Evolutionary conservation across 441 rosid genomes (phyloP), one percentile per base, ranked within the genome.

Genomic region (Corymbia calophylla): DNA sequence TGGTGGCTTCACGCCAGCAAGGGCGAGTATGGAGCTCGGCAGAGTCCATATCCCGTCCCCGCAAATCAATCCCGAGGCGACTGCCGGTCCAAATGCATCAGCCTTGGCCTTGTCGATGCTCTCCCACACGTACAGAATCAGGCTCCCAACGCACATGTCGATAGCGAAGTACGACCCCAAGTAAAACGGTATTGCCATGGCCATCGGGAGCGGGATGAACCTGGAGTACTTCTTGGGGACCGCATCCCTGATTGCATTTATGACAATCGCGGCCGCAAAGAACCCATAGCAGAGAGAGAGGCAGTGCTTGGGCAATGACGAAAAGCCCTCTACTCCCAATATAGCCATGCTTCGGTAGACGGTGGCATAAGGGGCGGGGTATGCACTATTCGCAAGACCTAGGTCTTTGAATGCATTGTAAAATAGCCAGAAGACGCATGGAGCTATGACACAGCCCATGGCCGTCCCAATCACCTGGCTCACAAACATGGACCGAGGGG

Each of bases 151-250:
- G 32, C 96, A 96, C 99, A 97, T 96, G 91, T 96, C 98, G 66
- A 97, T 96, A 19, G 99, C 96, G 66, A 97, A 96, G 94, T 95
- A 96, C 5, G 97, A 92, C 1, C 99, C 99, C 1, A 96, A 16
- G 93, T 95, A 97, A 92, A 96, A 96, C 16, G 99, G 98, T 89
- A 96, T 96, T 10, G 99, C 99, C 99, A 97, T 97, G 58, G 99
- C 99, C 99, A 97, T 89, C 5, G 94, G 93, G 56, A 95, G 89
- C 9, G 99, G 99, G 39, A 97, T 92, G 90, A 89, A 95, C 81
- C 91, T 90, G 35, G 95, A 93, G 93, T 93, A 93, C 66, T 88
- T 93, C 88, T 92, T 95, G 25, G 88, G 89, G 5, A 93, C n/a
- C 19, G 80, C 39, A 88, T 97, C 99, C 91, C 91, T 97, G 87